phyloP scores from a whole-genome alignment of 768 basidiomycete genomes.

The Naganishia vaughanmartiniae region DNA sequence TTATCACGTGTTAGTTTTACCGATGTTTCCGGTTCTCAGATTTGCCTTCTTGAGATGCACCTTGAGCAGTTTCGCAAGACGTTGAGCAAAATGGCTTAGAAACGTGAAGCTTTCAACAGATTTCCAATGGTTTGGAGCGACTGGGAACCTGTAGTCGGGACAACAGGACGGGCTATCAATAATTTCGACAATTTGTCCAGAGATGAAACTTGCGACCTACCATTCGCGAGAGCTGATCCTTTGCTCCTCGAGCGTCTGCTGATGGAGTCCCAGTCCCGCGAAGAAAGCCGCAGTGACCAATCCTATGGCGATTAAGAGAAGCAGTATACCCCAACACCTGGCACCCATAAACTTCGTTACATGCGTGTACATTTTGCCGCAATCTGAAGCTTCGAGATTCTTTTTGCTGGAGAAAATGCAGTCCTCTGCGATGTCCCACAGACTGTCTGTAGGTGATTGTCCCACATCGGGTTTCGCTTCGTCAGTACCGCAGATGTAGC shows the following conservation, averaged over 20 bases:
- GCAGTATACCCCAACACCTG: neutral
- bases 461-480: neutral
- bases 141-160: neutral
- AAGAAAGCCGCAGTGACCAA: neutral
- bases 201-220: neutral
- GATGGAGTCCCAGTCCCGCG: neutral
- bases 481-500: neutral
- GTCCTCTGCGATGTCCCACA: conserved; percentile 3
- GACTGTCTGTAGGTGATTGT: neutral
- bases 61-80: neutral
- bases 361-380: neutral
- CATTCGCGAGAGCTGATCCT: neutral
- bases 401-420: neutral
- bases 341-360: neutral
- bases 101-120: neutral
- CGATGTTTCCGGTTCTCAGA: neutral
- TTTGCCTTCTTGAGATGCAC: neutral
- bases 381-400: neutral
- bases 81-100: neutral
- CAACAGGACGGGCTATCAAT: too few relatives aligned
- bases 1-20: neutral
- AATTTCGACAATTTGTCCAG: too few relatives aligned
- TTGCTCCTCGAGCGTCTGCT: neutral
- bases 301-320: neutral
- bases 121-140: neutral